phyloP scores from a whole-genome alignment of 2,329 filamentous ascomycete species.

The Pseudogymnoascus sp. region DNA sequence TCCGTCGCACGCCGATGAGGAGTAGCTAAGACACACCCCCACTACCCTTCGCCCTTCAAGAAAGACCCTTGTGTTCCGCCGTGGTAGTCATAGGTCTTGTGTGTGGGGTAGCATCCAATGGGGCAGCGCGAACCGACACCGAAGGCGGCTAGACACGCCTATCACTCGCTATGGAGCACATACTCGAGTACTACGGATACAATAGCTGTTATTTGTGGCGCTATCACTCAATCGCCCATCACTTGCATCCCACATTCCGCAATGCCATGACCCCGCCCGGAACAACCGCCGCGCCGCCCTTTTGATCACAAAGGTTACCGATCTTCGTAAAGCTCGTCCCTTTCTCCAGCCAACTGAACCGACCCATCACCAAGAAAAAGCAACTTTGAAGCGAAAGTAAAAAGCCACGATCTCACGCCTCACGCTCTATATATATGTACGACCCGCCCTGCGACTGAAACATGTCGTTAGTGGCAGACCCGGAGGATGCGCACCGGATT shows the following conservation, averaged over 20 bases:
- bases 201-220: not conserved
- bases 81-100: not conserved
- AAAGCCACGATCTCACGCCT: not conserved
- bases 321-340: not conserved
- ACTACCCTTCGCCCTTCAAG: not conserved
- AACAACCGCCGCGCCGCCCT: not conserved
- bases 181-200: too few relatives aligned
- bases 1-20: not conserved
- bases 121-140: not conserved
- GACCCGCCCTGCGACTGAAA: not conserved
- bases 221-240: constrained; percentile 5
- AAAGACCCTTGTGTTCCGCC: not conserved
- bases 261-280: not conserved
- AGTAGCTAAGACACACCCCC: not conserved
- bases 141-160: not conserved
- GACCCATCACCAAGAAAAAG: not conserved
- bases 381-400: not conserved
- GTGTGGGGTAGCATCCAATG: constrained; percentile 5
- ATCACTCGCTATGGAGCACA: not conserved
- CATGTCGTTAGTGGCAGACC: not conserved
- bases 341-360: not conserved
- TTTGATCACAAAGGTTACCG: not conserved
- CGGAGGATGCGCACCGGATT: not conserved
- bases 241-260: not conserved
- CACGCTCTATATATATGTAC: not conserved